Conservation (phyloP, 805 yeast species). For the Myxozyma lipomycoides region DNA sequence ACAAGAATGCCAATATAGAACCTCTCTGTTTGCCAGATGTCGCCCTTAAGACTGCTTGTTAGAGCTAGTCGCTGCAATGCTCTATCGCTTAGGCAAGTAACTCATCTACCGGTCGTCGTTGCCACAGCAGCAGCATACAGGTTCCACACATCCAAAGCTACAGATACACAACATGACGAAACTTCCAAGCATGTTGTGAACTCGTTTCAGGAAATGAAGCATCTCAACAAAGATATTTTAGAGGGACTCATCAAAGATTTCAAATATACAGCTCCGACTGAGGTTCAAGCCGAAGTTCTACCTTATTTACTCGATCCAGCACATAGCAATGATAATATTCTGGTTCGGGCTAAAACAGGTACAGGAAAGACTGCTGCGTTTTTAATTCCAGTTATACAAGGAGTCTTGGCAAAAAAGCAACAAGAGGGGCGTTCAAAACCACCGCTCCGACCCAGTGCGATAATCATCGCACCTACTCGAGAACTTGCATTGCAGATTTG, state of each 20-base stretch:
- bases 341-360: slow-evolving; percentile 96
- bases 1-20: too few species aligned
- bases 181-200: too few species aligned
- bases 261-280: slow-evolving; percentile 12
- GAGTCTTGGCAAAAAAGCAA: slow-evolving; percentile 49
- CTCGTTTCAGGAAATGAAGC: not conserved
- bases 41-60: too few species aligned
- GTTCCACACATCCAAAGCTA: too few species aligned
- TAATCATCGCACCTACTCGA: slow-evolving; percentile 88
- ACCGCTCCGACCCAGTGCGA: slow-evolving; percentile 47
- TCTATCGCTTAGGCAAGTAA: too few species aligned
- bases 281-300: slow-evolving; percentile 15
- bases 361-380: slow-evolving; percentile 94
- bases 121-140: too few species aligned
- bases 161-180: too few species aligned
- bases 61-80: too few species aligned
- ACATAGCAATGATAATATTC: slow-evolving; percentile 52
- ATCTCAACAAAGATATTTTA: slow-evolving; percentile 2
- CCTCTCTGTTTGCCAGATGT: too few species aligned
- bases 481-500: slow-evolving; percentile 87
- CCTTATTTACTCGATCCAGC: slow-evolving; percentile 37
- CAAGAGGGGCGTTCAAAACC: slow-evolving; percentile 63
- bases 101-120: too few species aligned
- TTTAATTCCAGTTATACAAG: slow-evolving; percentile 72
- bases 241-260: not conserved